Evolutionary conservation across 352 stramenopile species (phyloP).

Genomic region (Phytopythium oedochilum): DNA sequence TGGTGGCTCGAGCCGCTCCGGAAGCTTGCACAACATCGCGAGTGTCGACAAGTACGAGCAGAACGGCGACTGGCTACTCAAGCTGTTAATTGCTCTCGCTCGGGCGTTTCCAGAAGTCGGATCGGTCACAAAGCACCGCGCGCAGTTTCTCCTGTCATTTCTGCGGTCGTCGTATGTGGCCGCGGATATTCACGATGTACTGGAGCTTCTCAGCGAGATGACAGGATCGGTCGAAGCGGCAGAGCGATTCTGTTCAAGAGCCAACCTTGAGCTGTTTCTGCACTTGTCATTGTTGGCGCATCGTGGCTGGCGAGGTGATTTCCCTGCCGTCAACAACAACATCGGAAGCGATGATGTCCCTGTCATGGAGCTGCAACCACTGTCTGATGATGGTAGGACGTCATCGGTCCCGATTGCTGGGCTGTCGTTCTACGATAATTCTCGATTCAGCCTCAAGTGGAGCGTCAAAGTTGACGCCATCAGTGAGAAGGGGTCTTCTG

Average conservation of each 20-base stretch:
- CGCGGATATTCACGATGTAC: constrained; percentile 54
- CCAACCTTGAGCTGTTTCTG: constrained; percentile 54
- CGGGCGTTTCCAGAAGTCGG: constrained; percentile 52
- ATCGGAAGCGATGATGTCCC: constrained; percentile 46
- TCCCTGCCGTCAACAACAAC: not conserved
- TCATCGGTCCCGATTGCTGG: constrained; percentile 67
- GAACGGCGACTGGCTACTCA: constrained; percentile 55
- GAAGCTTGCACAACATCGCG: constrained; percentile 5
- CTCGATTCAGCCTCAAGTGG: constrained; percentile 64
- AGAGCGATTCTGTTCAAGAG: constrained; percentile 43
- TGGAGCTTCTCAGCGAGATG: constrained; percentile 57
- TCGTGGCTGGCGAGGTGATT: constrained; percentile 11
- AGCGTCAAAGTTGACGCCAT: constrained; percentile 32
- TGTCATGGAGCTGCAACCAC: constrained; percentile 54
- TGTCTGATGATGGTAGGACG: constrained; percentile 30
- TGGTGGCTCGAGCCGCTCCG: not conserved
- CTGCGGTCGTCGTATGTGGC: constrained; percentile 45
- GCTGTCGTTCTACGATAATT: constrained; percentile 53
- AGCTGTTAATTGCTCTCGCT: constrained; percentile 63
- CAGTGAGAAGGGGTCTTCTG: constrained; percentile 8
- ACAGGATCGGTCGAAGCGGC: constrained; percentile 35
- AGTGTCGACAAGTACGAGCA: constrained; percentile 24
- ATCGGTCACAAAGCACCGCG: constrained; percentile 33
- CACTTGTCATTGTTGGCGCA: constrained; percentile 63
- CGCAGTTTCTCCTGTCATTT: constrained; percentile 45